Conservation (phyloP, 1,284 basidiomycete species). For the Exobasidium rhododendri region DNA sequence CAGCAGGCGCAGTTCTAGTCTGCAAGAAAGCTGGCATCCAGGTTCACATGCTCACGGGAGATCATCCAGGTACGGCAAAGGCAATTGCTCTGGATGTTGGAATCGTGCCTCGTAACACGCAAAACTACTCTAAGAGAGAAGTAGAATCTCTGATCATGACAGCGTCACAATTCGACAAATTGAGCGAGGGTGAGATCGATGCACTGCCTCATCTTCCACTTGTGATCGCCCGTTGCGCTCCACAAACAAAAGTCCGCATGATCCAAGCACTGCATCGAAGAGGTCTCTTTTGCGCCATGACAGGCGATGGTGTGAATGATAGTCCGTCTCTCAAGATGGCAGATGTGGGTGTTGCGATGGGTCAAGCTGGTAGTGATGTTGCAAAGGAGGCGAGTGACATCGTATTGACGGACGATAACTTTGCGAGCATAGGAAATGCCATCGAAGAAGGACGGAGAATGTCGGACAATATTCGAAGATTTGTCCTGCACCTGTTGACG, state of each 20-base stretch:
- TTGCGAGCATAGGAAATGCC: conserved; percentile 67
- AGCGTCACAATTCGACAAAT: conserved; percentile 65
- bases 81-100: conserved; percentile 43
- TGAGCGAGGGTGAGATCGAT: conserved; percentile 65
- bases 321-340: conserved; percentile 53
- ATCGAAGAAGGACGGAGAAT: conserved; percentile 66
- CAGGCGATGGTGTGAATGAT: conserved; percentile 54
- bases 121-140: conserved; percentile 26
- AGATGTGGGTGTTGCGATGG: conserved; percentile 54
- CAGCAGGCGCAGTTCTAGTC: conserved; percentile 39
- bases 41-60: conserved; percentile 48
- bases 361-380: conserved; percentile 46
- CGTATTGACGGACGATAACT: conserved; percentile 70
- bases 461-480: conserved; percentile 56
- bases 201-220: conserved; percentile 61
- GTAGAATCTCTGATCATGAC: conserved; percentile 57
- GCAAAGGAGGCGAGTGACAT: conserved; percentile 62
- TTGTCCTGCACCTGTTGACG: conserved; percentile 55
- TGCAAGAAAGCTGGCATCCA: conserved; percentile 44
- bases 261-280: conserved; percentile 63
- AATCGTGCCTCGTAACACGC: conserved; percentile 57
- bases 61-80: conserved; percentile 42
- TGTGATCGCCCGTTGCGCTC: conserved; percentile 64
- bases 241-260: conserved; percentile 60
- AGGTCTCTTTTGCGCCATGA: conserved; percentile 49